Percentiles rank a stretch among this genome's conserved stretches.
Evolutionary conservation across 208 protist genomes (phyloP).

Genomic region (Trypanosoma cruzi): DNA sequence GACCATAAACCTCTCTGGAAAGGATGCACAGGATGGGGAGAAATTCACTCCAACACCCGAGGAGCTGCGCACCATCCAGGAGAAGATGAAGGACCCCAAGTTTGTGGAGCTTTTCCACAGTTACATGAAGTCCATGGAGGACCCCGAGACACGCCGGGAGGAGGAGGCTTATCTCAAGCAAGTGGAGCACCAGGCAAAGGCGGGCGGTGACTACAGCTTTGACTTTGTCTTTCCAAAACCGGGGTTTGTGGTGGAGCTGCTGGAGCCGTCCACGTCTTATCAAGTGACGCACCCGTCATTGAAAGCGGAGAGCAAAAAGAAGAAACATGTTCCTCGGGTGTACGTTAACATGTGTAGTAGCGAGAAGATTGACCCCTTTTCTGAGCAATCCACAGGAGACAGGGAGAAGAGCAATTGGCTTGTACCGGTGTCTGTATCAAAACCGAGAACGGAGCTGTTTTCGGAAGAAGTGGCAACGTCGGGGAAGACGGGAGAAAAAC

Average conservation of each 20-base stretch:
- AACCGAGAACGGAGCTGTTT: conserved; percentile 69
- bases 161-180: conserved; percentile 92
- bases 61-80: conserved; percentile 73
- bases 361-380: conserved; percentile 80
- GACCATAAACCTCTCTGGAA: conserved; percentile 46
- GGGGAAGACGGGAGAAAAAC: neutral
- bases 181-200: conserved; percentile 80
- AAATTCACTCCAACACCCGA: conserved; percentile 76
- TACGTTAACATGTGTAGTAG: conserved; percentile 85
- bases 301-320: neutral
- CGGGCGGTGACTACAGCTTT: conserved; percentile 89
- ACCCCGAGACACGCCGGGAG: conserved; percentile 84
- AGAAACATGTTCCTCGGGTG: conserved; percentile 25
- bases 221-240: conserved; percentile 89
- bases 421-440: conserved; percentile 84
- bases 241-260: conserved; percentile 83
- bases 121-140: conserved; percentile 87
- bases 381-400: conserved; percentile 71
- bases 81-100: conserved; percentile 91
- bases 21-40: conserved; percentile 15
- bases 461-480: neutral
- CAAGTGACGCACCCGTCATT: conserved; percentile 18
- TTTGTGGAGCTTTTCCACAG: conserved; percentile 88
- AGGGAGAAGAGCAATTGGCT: conserved; percentile 81
- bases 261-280: conserved; percentile 52